Evolutionary conservation across 768 basidiomycete species (phyloP).

Genomic region (Royoungia palumana): DNA sequence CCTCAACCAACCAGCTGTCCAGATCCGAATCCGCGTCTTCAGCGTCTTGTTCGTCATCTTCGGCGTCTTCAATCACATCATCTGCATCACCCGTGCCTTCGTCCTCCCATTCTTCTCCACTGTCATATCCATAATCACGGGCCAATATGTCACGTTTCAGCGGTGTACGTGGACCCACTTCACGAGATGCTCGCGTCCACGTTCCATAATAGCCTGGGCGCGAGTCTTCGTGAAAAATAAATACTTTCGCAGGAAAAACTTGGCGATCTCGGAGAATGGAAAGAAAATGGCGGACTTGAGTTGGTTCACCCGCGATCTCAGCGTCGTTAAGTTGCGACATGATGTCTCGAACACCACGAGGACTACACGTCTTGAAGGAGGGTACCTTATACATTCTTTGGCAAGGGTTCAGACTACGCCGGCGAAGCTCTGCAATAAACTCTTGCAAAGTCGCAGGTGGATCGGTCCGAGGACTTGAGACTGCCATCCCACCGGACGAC

Average conservation of each 20-base stretch:
- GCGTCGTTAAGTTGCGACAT: constrained; percentile 71
- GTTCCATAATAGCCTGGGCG: constrained; percentile 95
- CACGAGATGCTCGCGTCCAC: constrained; percentile 78
- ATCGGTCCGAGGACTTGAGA: background rate
- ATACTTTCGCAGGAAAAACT: constrained; percentile 69
- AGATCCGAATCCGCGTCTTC: constrained; percentile 46
- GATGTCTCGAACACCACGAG: constrained; percentile 45
- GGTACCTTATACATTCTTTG: constrained; percentile 15
- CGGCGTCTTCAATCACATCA: constrained; percentile 60
- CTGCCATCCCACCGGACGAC: background rate
- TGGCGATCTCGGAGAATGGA: constrained; percentile 57
- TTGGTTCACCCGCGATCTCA: constrained; percentile 69
- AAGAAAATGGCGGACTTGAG: constrained; percentile 63
- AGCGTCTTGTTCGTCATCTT: constrained; percentile 66
- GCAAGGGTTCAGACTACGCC: constrained; percentile 17
- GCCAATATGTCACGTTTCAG: constrained; percentile 72
- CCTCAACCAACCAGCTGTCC: constrained; percentile 44
- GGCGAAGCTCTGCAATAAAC: constrained; percentile 32
- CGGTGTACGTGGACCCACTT: constrained; percentile 81
- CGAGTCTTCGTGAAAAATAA: constrained; percentile 80
- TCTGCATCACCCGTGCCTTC: constrained; percentile 75
- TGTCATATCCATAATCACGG: constrained; percentile 90
- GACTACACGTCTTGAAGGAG: constrained; percentile 29
- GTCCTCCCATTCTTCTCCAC: constrained; percentile 95
- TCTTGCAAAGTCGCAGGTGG: constrained; percentile 12